phyloP scores from a whole-genome alignment of 768 basidiomycete genomes.

The Tylopilus felleus region DNA sequence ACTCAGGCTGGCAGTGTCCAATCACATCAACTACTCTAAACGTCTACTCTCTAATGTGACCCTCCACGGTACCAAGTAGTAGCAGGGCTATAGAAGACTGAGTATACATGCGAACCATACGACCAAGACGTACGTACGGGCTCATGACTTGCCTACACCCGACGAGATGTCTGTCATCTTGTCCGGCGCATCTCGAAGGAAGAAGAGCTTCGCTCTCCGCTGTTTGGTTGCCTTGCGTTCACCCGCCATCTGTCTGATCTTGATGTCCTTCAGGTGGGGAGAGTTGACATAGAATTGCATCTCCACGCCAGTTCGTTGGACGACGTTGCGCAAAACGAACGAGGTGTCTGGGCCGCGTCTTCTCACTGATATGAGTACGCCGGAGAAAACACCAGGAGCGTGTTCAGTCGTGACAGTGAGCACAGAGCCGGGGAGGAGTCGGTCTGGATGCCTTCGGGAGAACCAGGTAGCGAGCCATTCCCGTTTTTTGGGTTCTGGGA shows the following conservation, averaged over 20 bases:
- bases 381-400: slow-evolving; percentile 81
- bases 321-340: slow-evolving; percentile 86
- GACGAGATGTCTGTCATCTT: slow-evolving; percentile 77
- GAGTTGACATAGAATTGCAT: slow-evolving; percentile 86
- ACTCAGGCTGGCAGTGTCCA: slow-evolving; percentile 10
- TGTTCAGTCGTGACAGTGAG: slow-evolving; percentile 74
- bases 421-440: slow-evolving; percentile 82
- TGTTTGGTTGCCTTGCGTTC: slow-evolving; percentile 47
- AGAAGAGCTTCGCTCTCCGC: slow-evolving; percentile 79
- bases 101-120: slow-evolving; percentile 1
- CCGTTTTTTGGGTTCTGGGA: slow-evolving; percentile 67
- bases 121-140: slow-evolving; percentile 9
- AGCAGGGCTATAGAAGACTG: slow-evolving; percentile 5
- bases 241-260: slow-evolving; percentile 63
- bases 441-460: slow-evolving; percentile 60
- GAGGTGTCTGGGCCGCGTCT: slow-evolving; percentile 83
- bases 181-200: slow-evolving; percentile 75
- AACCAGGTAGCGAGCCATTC: slow-evolving; percentile 68
- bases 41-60: slow-evolving; percentile 1
- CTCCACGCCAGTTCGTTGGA: slow-evolving; percentile 90
- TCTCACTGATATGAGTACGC: slow-evolving; percentile 80
- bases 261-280: slow-evolving; percentile 85
- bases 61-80: neutral
- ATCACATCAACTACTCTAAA: slow-evolving; percentile 9
- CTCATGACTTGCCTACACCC: slow-evolving; percentile 34